These are phyloP conservation scores for Oropetium thomaeum DNA, from an alignment of 176 grass and related monocot species.

Conservation along the genomic window DNA sequence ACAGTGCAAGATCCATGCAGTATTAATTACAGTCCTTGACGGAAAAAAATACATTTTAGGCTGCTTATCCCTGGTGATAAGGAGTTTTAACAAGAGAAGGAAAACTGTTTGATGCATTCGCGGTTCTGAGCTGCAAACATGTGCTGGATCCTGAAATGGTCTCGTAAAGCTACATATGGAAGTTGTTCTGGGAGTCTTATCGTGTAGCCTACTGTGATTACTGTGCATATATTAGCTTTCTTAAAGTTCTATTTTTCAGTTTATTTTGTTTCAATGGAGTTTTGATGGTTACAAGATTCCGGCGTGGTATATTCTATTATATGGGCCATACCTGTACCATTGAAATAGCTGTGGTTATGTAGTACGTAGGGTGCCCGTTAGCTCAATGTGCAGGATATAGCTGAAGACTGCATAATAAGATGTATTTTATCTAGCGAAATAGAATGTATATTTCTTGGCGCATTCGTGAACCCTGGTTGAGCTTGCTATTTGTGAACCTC, in stretches of 20 bases:
- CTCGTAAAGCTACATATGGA: conserved; percentile 6
- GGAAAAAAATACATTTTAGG: conserved; percentile 9
- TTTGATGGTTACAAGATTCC: conserved; percentile 32
- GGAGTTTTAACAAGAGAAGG: conserved; percentile 19
- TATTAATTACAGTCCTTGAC: conserved; percentile 27
- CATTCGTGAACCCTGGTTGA: background rate
- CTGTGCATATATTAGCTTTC: conserved; percentile 55
- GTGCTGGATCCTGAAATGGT: background rate
- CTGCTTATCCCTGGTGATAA: background rate
- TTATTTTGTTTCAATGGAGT: conserved; percentile 17
- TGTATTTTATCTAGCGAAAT: conserved; percentile 35
- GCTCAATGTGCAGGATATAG: conserved; percentile 20
- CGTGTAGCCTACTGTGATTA: conserved; percentile 32
- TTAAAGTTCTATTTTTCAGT: background rate
- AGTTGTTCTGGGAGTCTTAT: conserved; percentile 12
- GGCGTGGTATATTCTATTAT: conserved; percentile 27
- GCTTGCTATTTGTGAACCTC: background rate
- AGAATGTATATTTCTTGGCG: conserved; percentile 28
- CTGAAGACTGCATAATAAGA: conserved; percentile 43
- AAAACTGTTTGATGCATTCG: background rate
- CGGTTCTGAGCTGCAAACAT: background rate
- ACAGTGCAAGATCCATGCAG: conserved; percentile 29
- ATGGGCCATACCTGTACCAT: conserved; percentile 37
- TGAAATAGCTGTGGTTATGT: conserved; percentile 56
- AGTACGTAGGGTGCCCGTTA: conserved; percentile 32